Evolutionary conservation across 2,329 filamentous ascomycete genomes (phyloP).

Genomic region (Ciborinia camelliae): DNA sequence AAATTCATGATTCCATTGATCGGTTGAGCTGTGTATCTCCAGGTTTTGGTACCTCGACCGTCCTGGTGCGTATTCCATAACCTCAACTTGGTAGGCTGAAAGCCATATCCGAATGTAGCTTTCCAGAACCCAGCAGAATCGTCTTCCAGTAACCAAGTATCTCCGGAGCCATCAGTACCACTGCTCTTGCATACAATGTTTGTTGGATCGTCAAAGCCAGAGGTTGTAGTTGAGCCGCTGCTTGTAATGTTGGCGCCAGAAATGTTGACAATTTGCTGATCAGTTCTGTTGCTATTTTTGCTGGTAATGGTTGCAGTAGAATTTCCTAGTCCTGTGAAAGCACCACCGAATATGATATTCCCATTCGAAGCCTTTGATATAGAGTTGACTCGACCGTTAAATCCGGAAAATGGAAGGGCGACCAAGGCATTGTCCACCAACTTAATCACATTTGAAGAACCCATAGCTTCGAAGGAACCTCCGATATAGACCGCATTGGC

Average conservation of each 20-base stretch:
- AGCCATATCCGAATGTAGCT: conserved; percentile 78
- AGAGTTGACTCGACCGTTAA: conserved; percentile 86
- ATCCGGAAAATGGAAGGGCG: conserved; percentile 84
- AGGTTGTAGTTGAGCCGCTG: conserved; percentile 56
- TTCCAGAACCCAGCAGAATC: conserved; percentile 76
- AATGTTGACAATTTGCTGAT: conserved; percentile 81
- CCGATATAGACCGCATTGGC: conserved; percentile 85
- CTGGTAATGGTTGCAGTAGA: conserved; percentile 54
- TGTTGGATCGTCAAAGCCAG: conserved; percentile 69
- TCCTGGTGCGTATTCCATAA: conserved; percentile 84
- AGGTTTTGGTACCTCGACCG: conserved; percentile 83
- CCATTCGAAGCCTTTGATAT: conserved; percentile 78
- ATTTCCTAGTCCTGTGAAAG: conserved; percentile 85
- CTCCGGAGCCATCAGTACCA: conserved; percentile 64
- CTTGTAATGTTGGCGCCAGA: conserved; percentile 71
- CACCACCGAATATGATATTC: conserved; percentile 87
- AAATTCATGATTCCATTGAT: conserved; percentile 94
- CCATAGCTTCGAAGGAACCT: conserved; percentile 73
- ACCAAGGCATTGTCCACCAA: conserved; percentile 72
- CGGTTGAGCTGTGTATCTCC: conserved; percentile 79
- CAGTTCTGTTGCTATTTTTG: conserved; percentile 49
- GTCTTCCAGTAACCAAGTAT: conserved; percentile 79
- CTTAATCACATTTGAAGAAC: conserved; percentile 85
- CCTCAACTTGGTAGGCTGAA: conserved; percentile 80
- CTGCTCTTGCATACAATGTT: conserved; percentile 79